Percentiles rank a stretch among this genome's conserved stretches.
Conservation (phyloP, 495 filamentous ascomycete genomes). For the Amorphotheca resinae region DNA sequence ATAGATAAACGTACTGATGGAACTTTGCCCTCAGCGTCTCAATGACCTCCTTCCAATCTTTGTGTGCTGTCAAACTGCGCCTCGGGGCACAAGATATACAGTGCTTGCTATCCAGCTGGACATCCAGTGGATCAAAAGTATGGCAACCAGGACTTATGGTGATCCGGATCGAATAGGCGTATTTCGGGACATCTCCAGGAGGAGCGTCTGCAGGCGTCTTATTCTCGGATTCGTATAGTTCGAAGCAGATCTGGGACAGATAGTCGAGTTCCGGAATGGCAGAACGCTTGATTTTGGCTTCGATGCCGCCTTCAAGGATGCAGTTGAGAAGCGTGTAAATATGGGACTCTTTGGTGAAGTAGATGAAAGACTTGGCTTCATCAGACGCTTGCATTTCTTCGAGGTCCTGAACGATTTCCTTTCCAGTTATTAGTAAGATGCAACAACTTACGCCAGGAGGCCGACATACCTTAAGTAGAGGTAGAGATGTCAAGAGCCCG, state of each 20-base stretch:
- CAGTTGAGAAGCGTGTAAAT: slow-evolving; percentile 98
- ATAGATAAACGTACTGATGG: slow-evolving; percentile 70
- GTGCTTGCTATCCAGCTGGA: slow-evolving; percentile 89
- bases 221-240: slow-evolving; percentile 89
- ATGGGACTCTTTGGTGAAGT: slow-evolving; percentile 98
- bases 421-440: slow-evolving; percentile 1
- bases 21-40: slow-evolving; percentile 92
- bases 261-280: slow-evolving; percentile 96
- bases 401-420: slow-evolving; percentile 88
- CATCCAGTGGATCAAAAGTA: slow-evolving; percentile 87
- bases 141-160: slow-evolving; percentile 93
- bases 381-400: slow-evolving; percentile 92
- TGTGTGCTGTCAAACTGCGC: slow-evolving; percentile 79
- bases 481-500: slow-evolving; percentile 83
- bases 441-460: neutral
- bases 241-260: slow-evolving; percentile 93
- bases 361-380: slow-evolving; percentile 90
- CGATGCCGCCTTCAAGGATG: slow-evolving; percentile 90
- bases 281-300: slow-evolving; percentile 77
- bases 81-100: slow-evolving; percentile 85
- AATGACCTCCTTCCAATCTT: slow-evolving; percentile 89
- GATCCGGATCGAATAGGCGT: slow-evolving; percentile 90
- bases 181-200: slow-evolving; percentile 28
- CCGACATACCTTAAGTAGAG: slow-evolving; percentile 51
- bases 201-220: slow-evolving; percentile 34